Evolutionary conservation across 805 yeast species (phyloP), one percentile per base, ranked within the genome.

Genomic region (Hyphopichia homilentoma): DNA sequence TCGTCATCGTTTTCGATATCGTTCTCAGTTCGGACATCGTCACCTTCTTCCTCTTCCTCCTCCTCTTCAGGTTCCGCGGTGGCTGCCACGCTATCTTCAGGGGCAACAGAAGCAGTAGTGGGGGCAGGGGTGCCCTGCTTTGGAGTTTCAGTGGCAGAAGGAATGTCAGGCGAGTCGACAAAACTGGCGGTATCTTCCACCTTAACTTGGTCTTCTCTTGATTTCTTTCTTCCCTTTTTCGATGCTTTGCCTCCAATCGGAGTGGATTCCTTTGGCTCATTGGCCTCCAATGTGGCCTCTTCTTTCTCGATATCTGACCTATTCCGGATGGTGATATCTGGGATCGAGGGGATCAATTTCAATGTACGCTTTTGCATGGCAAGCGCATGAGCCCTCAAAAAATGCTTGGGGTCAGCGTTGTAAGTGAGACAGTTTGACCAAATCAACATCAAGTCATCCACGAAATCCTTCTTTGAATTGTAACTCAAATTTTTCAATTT

Each of bases 341-440:
- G 99, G 24, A 93, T 90, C 39, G 86, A 63, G 0, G 96, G 95
- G 5, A 78, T 72, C 32, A 93, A 66, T 29, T 79, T 70, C 32
- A 77, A 54, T 0, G 97, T 79, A 52, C 84, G 86, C 59, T 87
- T 87, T 47, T 88, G 95, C 98, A 93, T 94, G 2, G 97, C 96
- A 29, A 84, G 59, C 0, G 98, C 98, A 61, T 93, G 97, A 0
- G 79, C 84, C 30, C 99, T 69, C 27, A 93, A 56, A 44, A 84
- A 90, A 57, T 93, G 97, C 38, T 80, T 81, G 2, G 98, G 97
- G 49, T 93, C 97, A 0, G 96, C 82, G 56, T 93, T 93, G 56
- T 87, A 93, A 1, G 89, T 77, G 36, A 94, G 62, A 55, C 99
- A 93, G 57, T 93, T 93, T 40, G 79, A 78, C 98, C 98, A 93